phyloP scores from a whole-genome alignment of 768 basidiomycete genomes.

The Hericium erinaceus region DNA sequence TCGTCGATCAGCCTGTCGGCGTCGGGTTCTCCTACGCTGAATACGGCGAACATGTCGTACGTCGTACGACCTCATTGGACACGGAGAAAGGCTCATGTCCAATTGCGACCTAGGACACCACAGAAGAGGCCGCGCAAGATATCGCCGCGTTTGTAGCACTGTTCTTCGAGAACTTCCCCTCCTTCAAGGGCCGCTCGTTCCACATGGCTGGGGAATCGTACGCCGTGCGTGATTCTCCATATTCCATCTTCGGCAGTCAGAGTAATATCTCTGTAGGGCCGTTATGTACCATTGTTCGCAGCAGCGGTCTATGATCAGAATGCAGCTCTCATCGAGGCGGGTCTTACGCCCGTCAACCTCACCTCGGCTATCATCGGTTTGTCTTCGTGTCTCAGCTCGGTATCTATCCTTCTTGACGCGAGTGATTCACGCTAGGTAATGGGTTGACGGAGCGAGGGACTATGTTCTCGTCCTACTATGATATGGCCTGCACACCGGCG shows the following conservation, averaged over 20 bases:
- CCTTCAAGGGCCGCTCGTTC: conserved; percentile 54
- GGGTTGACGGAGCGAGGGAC: conserved; percentile 32
- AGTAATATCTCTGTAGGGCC: conserved; percentile 28
- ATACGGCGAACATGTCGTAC: conserved; percentile 48
- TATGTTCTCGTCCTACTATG: conserved; percentile 34
- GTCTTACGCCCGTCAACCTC: not conserved
- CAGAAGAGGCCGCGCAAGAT: conserved; percentile 60
- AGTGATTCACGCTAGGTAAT: conserved; percentile 24
- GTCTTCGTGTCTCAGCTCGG: not conserved
- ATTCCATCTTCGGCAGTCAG: not conserved
- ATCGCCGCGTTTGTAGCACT: conserved; percentile 63
- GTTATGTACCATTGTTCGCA: conserved; percentile 43
- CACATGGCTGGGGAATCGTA: conserved; percentile 41
- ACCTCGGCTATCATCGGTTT: conserved; percentile 2
- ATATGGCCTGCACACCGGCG: conserved; percentile 45
- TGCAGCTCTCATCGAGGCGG: not conserved
- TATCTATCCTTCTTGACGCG: not conserved
- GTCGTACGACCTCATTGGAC: conserved; percentile 9
- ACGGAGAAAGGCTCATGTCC: not conserved
- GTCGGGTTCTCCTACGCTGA: conserved; percentile 38
- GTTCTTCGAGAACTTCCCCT: conserved; percentile 65
- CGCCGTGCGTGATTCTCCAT: conserved; percentile 27
- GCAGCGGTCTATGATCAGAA: conserved; percentile 33
- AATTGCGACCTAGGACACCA: conserved; percentile 35
- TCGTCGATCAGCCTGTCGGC: conserved; percentile 32